Percentiles rank a stretch among this genome's conserved stretches.
Evolutionary conservation across 106 monocot species (phyloP).

Genomic region (Vanilla planifolia): DNA sequence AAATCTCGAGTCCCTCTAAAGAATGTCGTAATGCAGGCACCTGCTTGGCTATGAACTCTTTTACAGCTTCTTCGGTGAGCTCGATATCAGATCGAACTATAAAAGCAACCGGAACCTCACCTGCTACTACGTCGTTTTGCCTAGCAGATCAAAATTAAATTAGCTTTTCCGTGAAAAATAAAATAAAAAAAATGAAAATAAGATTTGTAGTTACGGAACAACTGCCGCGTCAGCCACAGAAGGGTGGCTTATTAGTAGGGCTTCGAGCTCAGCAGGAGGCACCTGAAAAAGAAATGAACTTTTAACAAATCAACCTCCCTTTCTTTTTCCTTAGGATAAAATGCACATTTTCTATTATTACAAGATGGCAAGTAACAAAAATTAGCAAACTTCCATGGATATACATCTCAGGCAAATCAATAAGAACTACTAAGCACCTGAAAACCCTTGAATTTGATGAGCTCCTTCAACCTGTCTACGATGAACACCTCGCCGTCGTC

Average conservation of each 20-base stretch:
- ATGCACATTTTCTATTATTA: no score
- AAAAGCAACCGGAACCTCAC: slow-evolving; percentile 90
- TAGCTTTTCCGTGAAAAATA: background rate
- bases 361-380: no score
- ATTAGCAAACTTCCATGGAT: no score
- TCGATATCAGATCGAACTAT: slow-evolving; percentile 45
- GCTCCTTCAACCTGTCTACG: slow-evolving; percentile 92
- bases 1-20: no score
- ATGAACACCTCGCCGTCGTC: slow-evolving; percentile 94
- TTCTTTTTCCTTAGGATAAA: no score
- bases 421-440: no score
- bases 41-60: slow-evolving; percentile 88
- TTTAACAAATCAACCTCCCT: background rate
- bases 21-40: slow-evolving; percentile 30
- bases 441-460: slow-evolving; percentile 97
- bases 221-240: slow-evolving; percentile 83
- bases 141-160: slow-evolving; percentile 20
- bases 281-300: slow-evolving; percentile 34
- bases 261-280: slow-evolving; percentile 85
- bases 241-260: slow-evolving; percentile 55
- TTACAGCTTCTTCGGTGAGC: slow-evolving; percentile 57
- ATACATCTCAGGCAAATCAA: no score
- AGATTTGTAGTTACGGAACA: slow-evolving; percentile 45
- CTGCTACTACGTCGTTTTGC: slow-evolving; percentile 65
- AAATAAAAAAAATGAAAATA: background rate